Evolutionary conservation across 2,329 filamentous ascomycete species (phyloP).

Genomic region (Fusarium siculi): DNA sequence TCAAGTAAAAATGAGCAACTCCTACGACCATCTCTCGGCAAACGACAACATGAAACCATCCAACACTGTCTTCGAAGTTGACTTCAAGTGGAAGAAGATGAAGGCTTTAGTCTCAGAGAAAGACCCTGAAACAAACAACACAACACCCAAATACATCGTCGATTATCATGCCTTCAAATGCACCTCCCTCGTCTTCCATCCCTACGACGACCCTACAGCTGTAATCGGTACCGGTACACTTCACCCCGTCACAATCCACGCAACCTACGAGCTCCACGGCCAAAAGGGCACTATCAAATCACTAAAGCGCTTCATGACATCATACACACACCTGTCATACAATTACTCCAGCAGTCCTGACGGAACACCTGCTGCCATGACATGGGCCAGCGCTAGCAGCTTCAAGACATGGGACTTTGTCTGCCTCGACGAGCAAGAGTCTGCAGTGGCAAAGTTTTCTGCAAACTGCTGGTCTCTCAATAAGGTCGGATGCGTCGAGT

Average conservation of each 20-base stretch:
- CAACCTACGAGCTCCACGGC: conserved; percentile 36
- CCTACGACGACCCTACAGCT: not conserved
- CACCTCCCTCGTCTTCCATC: conserved; percentile 26
- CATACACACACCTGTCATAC: conserved; percentile 37
- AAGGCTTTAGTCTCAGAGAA: conserved; percentile 23
- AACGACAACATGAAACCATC: not conserved
- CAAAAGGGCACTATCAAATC: conserved; percentile 37
- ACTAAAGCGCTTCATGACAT: conserved; percentile 30
- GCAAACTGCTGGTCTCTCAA: conserved; percentile 22
- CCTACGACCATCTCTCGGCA: too few species aligned
- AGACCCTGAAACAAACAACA: not conserved
- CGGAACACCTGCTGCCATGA: conserved; percentile 29
- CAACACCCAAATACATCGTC: conserved; percentile 22
- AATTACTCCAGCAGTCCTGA: conserved; percentile 19
- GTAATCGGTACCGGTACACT: conserved; percentile 29
- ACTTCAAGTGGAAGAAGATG: conserved; percentile 35
- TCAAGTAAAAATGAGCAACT: not conserved
- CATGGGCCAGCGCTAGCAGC: conserved; percentile 23
- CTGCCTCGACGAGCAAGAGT: conserved; percentile 32
- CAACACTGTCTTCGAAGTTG: conserved; percentile 10
- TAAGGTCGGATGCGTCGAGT: conserved; percentile 33
- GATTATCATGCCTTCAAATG: conserved; percentile 24
- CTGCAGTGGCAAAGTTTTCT: conserved; percentile 36
- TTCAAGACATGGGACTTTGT: conserved; percentile 41
- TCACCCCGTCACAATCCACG: conserved; percentile 34